Base-by-base conservation (phyloP, 139 green algal genomes). In the Tetraselmis striata region DNA sequence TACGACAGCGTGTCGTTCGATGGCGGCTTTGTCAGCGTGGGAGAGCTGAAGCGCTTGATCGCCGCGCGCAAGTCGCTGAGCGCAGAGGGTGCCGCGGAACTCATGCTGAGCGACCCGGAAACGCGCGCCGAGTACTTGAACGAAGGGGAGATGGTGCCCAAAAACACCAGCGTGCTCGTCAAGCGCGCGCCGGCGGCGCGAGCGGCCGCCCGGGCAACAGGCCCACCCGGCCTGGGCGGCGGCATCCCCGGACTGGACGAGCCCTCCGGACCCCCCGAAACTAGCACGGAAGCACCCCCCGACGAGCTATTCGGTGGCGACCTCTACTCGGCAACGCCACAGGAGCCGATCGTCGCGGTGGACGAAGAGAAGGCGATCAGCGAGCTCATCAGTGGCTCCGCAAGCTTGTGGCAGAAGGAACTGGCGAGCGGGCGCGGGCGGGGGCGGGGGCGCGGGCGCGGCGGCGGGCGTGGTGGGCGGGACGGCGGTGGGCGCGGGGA, bases 1-100 rank as follows among this genome's bases (percentile, higher is more conserved):
- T 88, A 89, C 82, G 90, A 95, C 28, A 85, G 79, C 0, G 83
- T 97, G 11, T 76, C 59, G 0, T 97, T 97, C 83, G 90, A 95
- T 28, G 93, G 93, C 29, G 82, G 89, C 75, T 92, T 94, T 31
- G 90, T 97, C 2, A 91, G 85, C 31, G 91, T 94, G 1, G 86
- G 87, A 28, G 93, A 97, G 81, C 84, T 97, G 25, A 96, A 95
- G 84, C 88, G 87, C 0, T 80, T 95, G 5, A 94, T 96, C 32
- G 92, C 93, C 1, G 85, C 92, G 31, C 95, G 95, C 79, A 93
- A 92, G 76, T 67, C 45, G 5, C 18, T 67, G 45, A 67, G 45
- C 45, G 45, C 45, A 18, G 45, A 67, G 45, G 45, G 45, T 18
- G 45, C 45, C 45, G 45, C 45, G 45, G 45, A 67, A 18, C 45